Conservation (phyloP, 1,284 basidiomycete genomes). For the Mycena sp. region DNA sequence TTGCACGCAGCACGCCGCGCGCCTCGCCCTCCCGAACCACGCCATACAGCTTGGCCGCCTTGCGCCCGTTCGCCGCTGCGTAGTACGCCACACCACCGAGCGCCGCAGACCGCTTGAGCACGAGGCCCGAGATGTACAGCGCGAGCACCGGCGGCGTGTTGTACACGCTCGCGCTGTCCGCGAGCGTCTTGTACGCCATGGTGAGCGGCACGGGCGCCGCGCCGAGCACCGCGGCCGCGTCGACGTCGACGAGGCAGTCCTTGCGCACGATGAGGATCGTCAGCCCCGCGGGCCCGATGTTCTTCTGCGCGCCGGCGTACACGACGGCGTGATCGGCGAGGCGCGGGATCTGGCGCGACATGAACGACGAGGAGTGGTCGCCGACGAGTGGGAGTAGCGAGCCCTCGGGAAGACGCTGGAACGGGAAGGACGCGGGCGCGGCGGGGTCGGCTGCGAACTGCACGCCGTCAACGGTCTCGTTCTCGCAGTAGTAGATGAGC, state of each 20-base stretch:
- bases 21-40: slow-evolving; percentile 77
- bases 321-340: slow-evolving; percentile 92
- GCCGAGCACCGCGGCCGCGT: slow-evolving; percentile 80
- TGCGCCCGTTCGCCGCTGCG: slow-evolving; percentile 73
- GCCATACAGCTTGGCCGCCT: slow-evolving; percentile 80
- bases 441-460: slow-evolving; percentile 78
- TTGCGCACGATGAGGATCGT: slow-evolving; percentile 94
- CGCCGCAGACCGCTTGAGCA: slow-evolving; percentile 76
- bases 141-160: slow-evolving; percentile 96
- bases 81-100: slow-evolving; percentile 81
- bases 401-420: slow-evolving; percentile 74
- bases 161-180: slow-evolving; percentile 86
- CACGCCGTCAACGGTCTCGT: slow-evolving; percentile 98
- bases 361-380: slow-evolving; percentile 97
- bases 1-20: slow-evolving; percentile 71
- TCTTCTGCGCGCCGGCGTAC: slow-evolving; percentile 99
- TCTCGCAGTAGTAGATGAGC: slow-evolving; percentile 98
- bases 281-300: slow-evolving; percentile 94
- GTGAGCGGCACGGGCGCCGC: slow-evolving; percentile 82
- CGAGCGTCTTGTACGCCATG: slow-evolving; percentile 88
- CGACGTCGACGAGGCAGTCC: slow-evolving; percentile 90
- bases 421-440: slow-evolving; percentile 83
- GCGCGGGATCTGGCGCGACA: slow-evolving; percentile 92
- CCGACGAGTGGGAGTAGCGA: slow-evolving; percentile 85
- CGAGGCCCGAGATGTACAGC: slow-evolving; percentile 92